Evolutionary conservation across 225 moss, liverwort and hornwort genomes (phyloP).

Genomic region (Bryum argenteum): DNA sequence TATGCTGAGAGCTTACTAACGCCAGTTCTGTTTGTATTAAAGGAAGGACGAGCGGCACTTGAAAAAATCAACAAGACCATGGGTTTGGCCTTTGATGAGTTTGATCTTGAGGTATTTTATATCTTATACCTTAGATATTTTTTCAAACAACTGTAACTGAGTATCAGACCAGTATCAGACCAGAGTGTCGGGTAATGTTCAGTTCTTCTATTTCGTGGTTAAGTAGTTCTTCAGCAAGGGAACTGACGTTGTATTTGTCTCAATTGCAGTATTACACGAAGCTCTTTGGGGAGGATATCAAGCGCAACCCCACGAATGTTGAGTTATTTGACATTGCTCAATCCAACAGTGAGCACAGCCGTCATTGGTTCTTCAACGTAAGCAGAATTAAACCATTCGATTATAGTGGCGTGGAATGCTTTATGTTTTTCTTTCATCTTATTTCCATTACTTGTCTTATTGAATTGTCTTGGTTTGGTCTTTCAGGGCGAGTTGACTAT

Average conservation of each 20-base stretch:
- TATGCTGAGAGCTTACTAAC: slow-evolving; percentile 19
- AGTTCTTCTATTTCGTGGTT: slow-evolving; percentile 10
- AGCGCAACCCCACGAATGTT: slow-evolving; percentile 96
- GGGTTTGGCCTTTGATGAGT: slow-evolving; percentile 99
- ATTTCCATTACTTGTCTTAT: slow-evolving; percentile 10
- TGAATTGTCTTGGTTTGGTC: background rate
- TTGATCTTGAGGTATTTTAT: slow-evolving; percentile 79
- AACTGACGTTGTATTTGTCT: slow-evolving; percentile 1
- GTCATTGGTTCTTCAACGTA: slow-evolving; percentile 99
- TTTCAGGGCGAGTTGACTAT: slow-evolving; percentile 81
- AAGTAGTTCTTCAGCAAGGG: slow-evolving; percentile 9
- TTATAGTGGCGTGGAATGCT: background rate
- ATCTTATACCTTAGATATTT: background rate
- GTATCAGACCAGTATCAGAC: background rate
- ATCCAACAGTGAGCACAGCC: slow-evolving; percentile 98
- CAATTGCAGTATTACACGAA: slow-evolving; percentile 81
- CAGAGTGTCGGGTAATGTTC: background rate
- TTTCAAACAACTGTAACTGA: background rate
- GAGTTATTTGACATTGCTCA: slow-evolving; percentile 99
- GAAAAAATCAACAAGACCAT: slow-evolving; percentile 91
- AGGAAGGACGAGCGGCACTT: slow-evolving; percentile 95
- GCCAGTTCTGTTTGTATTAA: slow-evolving; percentile 33
- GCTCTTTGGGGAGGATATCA: slow-evolving; percentile 79
- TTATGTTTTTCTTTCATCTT: background rate
- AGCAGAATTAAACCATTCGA: slow-evolving; percentile 14